Evolutionary conservation across 2,329 filamentous ascomycete species (phyloP), one percentile per base, ranked within the genome.

Genomic region (Exophiala viscosa): DNA sequence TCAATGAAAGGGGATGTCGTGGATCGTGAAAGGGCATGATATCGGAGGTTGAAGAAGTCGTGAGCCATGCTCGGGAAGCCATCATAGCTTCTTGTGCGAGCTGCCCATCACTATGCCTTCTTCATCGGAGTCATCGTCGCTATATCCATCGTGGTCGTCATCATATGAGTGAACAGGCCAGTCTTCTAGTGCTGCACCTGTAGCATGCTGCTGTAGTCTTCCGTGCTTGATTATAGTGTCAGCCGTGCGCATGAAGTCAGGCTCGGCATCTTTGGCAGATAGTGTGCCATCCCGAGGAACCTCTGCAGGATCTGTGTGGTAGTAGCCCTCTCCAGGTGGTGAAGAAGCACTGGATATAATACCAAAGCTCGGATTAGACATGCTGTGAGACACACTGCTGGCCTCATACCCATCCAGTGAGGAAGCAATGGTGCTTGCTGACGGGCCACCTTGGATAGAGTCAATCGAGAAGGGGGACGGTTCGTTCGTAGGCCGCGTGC

Each of bases 281-380:
- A 36, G 38, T 7, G 40, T 14, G 13, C 39, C 10, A 10, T 56
- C 47, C 9, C 36, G 49, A 9, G 53, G 47, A n/a, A 42, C 38
- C 4, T 55, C 48, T 15, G 44, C 46, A 33, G 45, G 48, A 33
- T 57, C 50, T 33, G 45, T 31, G 32, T 38, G 53, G 66, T 73
- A 48, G 76, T 79, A 60, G 0, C 67, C 66, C 48, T 74, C 72
- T 6, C 67, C 69, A 9, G 72, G 75, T 20, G 74, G 66, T 17
- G 73, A 76, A 0, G 73, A 76, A 10, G 71, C 73, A 23, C 71
- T 71, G 0, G 73, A 75, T 13, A 73, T 71, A 9, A 73, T 72
- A 3, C 72, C 72, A 32, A 76, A 73, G 57, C 73, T 75, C 3
- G 72, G 73, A 55, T 75, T 72, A 7, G 73, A 76, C 36, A 71